Evolutionary conservation across 768 basidiomycete species (phyloP).

Genomic region (Pleurotus citrinopileatus): DNA sequence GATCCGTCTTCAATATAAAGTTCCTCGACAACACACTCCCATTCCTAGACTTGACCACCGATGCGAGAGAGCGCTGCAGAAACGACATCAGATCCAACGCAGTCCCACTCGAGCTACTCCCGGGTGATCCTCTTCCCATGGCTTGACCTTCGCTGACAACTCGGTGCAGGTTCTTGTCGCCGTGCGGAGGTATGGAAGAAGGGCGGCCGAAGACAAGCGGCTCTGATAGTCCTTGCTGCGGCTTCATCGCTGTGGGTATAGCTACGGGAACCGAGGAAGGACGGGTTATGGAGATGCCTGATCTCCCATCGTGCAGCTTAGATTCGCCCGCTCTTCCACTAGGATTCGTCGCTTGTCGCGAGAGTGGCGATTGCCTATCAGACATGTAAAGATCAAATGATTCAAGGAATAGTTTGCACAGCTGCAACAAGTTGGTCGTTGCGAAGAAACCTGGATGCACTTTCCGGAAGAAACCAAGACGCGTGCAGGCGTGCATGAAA

Average conservation of each 20-base stretch:
- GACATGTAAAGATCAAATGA: too few species aligned
- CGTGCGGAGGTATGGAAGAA: constrained; percentile 20
- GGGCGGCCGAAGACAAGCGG: constrained; percentile 11
- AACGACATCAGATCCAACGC: constrained; percentile 61
- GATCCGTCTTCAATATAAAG: constrained; percentile 93
- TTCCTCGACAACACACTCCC: constrained; percentile 86
- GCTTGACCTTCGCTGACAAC: constrained; percentile 6
- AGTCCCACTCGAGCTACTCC: constrained; percentile 13
- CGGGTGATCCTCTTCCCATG: constrained; percentile 12
- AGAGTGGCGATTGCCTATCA: too few species aligned
- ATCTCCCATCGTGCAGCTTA: constrained; percentile 5
- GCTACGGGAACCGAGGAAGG: too few species aligned
- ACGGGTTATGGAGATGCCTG: background rate
- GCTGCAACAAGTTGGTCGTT: too few species aligned
- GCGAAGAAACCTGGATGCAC: too few species aligned
- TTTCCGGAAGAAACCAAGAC: too few species aligned
- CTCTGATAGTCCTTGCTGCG: background rate
- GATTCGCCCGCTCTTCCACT: too few species aligned
- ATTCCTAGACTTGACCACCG: constrained; percentile 77
- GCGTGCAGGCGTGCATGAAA: too few species aligned
- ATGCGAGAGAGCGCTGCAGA: constrained; percentile 64
- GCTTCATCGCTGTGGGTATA: background rate
- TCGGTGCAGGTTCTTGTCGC: background rate
- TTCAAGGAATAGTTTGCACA: too few species aligned
- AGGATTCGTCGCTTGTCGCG: too few species aligned